Base-by-base conservation (phyloP, 148 eudicot genomes). In the Salicornia ramosissima region DNA sequence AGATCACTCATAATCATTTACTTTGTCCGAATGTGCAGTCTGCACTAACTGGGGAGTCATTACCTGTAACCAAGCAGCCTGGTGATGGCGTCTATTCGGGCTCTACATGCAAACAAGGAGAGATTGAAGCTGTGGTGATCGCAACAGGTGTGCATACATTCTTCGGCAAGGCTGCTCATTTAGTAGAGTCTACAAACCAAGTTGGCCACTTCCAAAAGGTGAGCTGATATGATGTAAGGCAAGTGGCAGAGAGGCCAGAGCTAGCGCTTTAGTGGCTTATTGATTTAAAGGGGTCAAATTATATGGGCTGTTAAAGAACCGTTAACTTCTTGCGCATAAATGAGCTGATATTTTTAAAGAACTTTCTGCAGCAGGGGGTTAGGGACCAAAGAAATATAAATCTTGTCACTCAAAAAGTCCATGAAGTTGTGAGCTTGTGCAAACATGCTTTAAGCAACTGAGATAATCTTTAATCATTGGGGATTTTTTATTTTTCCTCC, bases 101-200 rank as follows among this genome's bases (percentile, higher is more conserved):
- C 4, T 84, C 87, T 52, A 84, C 85, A 26, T 84, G 87, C 68
- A 81, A 84, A 61, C 87, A 84, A 50, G 85, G 87, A 34, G 87
- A 84, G 74, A 83, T 81, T 16, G 87, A 84, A 64, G 84, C 83
- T 64, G 79, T 84, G 42, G 85, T 84, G 57, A 81, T 81, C 52
- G 87, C 85, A 53, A 84, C 87, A 0, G 85, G 86, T 42, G 86
- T 80, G 43, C 86, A 83, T 40, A 78, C 86, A 28, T 83, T 83
- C 74, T 80, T 83, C 68, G 85, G 85, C 50, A 81, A 84, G 77
- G 87, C 87, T 71, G 87, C 85, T 79, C 87, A 84, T 64, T 83
- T 84, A 30, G 87, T 84, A 22, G 87, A 84, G 63, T 55, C 73
- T 42, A 81, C 87, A 15, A 76, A 84, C 58, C 83, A 81, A 74